Base-by-base conservation (phyloP, 345 rosid genomes). In the Euphorbia peplus region DNA sequence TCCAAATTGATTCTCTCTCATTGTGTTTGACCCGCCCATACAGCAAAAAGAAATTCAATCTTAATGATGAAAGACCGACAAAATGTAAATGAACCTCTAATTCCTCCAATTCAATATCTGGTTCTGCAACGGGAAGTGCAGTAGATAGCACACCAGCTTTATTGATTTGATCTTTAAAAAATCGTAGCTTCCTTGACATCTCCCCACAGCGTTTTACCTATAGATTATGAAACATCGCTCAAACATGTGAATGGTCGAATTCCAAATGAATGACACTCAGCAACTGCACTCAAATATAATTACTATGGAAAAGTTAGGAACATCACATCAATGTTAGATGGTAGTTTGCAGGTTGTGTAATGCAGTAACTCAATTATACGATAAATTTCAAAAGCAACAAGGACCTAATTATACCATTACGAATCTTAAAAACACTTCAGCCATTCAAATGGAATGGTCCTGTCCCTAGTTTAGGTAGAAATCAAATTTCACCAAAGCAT, bases 181-280 rank as follows among this genome's bases (percentile, higher is more conserved):
- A 91, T 18, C 90, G 84, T 21, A 93, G 81, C 79, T 91, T 93
- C 73, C 98, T 89, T 26, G 96, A 93, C 97, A 91, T 93, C 78
- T 93, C 98, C 63, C 90, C 97, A 30, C 97, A 93, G 60, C 97
- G 83, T 75, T 93, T 93, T 55, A 93, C 96, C 99, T 93, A 75
- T 74, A 57, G 75, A 73, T 58, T 58, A 58, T 12, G 41, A 32
- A 58, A 46, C 22, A 63, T 2, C 66, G 70, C 78, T 66, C 26
- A 56, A 67, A 42, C 64, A 80, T 74, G 72, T 70, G 16, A 71
- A 67, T 37, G 30, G 70, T 73, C 60, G 74, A 48, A 60, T 8
- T 48, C 53, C 76, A 48, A 60, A 10, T 48, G 57, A 67, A 52
- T 53, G 4, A 52, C 25, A 50, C 61, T 63, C 64, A 28, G 67